Evolutionary conservation across 345 rosid species (phyloP), one percentile per base, ranked within the genome.

Genomic region (Euphorbia peplus): DNA sequence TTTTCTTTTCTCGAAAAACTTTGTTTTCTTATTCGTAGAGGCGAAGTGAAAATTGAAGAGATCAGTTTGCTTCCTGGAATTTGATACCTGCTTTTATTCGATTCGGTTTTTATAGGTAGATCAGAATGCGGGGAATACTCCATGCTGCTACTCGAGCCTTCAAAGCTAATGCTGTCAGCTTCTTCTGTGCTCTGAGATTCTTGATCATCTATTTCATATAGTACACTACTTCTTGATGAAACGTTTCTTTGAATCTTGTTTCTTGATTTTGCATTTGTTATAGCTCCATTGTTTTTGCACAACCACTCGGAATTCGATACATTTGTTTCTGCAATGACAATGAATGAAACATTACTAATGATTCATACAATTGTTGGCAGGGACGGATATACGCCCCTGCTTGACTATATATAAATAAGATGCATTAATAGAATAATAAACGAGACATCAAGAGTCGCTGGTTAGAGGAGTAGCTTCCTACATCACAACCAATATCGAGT

Each of bases 171-270:
- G 60, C 79, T 76, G 59, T 86, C 88, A 67, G 83, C 90, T 60
- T 85, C 89, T 30, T 83, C 90, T 26, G 88, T 84, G 53, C 78
- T 81, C 55, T 81, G 82, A 1, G 87, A 81, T 75, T 85, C 95
- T 69, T n/a, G n/a, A n/a, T n/a, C n/a, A n/a, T n/a, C n/a, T n/a
- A n/a, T n/a, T n/a, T 63, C 78, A 76, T 73, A 81, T 0, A 87
- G 52, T 4, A 90, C 83, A 10, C 85, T 88, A 10, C 85, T 88
- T 62, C 83, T 86, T 8, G 97, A 91, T 25, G 93, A 90, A 70
- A 69, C 66, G 54, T 72, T 76, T 30, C 78, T 76, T 29, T 79
- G 78, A 2, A 39, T 67, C 69, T 53, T 75, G 55, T 48, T 71
- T 81, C 62, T 21, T 19, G 58, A 47, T 56, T 24, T 51, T 3